Evolutionary conservation across 331 rosid genomes (phyloP).

Genomic region (Acacia pycnantha): DNA sequence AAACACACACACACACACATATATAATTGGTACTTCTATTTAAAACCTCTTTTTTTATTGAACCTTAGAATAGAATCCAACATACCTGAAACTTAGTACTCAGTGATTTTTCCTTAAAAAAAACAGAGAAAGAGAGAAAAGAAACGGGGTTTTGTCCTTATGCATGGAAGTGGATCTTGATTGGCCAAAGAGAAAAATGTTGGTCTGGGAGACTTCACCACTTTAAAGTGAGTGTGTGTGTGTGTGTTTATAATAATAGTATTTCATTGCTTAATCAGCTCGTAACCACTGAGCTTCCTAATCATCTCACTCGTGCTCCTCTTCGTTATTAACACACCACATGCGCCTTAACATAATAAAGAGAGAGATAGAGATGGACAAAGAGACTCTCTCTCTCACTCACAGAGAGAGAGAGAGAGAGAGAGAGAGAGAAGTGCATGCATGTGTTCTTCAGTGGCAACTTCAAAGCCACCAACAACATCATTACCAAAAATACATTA

Average conservation of each 20-base stretch:
- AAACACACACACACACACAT: too few species aligned
- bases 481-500: constrained; percentile 38
- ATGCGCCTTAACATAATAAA: constrained; percentile 30
- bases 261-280: constrained; percentile 62
- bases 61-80: constrained; percentile 42
- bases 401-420: not conserved
- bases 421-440: constrained; percentile 21
- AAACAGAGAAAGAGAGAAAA: not conserved
- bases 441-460: constrained; percentile 40
- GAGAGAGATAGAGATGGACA: not conserved
- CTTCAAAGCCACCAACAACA: constrained; percentile 37
- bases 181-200: not conserved
- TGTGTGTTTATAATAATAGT: constrained; percentile 34
- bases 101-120: not conserved
- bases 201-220: not conserved
- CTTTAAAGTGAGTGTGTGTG: too few species aligned
- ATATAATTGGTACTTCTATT: not conserved
- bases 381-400: too few species aligned
- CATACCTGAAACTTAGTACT: constrained; percentile 34
- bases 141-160: constrained; percentile 33
- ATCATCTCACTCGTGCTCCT: constrained; percentile 59
- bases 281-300: constrained; percentile 56
- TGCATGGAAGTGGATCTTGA: constrained; percentile 5
- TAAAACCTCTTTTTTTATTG: not conserved
- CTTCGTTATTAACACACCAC: constrained; percentile 41